Conservation (phyloP, 495 filamentous ascomycete species). For the Bacidia rubella region DNA sequence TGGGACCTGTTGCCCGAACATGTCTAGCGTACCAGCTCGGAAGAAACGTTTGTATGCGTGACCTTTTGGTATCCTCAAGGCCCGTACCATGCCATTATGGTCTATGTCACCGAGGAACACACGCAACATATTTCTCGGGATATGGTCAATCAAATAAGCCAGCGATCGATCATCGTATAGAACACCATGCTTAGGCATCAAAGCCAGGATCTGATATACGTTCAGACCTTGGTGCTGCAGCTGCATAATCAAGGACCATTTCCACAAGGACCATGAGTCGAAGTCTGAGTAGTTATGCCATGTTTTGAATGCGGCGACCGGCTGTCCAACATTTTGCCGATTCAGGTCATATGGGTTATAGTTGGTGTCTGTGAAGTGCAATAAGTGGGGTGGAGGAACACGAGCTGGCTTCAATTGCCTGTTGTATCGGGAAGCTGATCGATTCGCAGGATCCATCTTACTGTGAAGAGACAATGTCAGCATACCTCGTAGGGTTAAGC, state of each 20-base stretch:
- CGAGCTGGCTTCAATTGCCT: too few relatives aligned
- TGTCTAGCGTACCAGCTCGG: background rate
- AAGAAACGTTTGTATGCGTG: conserved; percentile 1
- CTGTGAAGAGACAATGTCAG: too few relatives aligned
- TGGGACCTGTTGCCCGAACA: background rate
- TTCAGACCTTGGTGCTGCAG: background rate
- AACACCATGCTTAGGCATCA: background rate
- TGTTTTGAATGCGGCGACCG: background rate
- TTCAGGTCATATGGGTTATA: background rate
- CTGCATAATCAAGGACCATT: background rate
- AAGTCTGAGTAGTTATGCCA: background rate
- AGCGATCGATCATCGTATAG: background rate
- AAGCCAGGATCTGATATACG: background rate
- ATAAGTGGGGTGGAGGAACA: too few relatives aligned
- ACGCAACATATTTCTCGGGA: background rate
- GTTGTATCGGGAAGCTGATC: too few relatives aligned
- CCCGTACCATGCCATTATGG: conserved; percentile 1
- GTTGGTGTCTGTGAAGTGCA: too few relatives aligned
- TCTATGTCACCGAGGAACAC: conserved; percentile 4
- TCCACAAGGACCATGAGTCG: background rate
- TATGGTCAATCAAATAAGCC: background rate
- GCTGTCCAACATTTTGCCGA: background rate
- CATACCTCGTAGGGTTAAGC: too few relatives aligned
- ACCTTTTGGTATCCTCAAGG: conserved; percentile 2
- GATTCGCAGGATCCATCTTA: too few relatives aligned